These are phyloP conservation scores for Aspergillus viridinutans DNA, from an alignment of 2,329 filamentous ascomycete genomes.

Conservation along the genomic window DNA sequence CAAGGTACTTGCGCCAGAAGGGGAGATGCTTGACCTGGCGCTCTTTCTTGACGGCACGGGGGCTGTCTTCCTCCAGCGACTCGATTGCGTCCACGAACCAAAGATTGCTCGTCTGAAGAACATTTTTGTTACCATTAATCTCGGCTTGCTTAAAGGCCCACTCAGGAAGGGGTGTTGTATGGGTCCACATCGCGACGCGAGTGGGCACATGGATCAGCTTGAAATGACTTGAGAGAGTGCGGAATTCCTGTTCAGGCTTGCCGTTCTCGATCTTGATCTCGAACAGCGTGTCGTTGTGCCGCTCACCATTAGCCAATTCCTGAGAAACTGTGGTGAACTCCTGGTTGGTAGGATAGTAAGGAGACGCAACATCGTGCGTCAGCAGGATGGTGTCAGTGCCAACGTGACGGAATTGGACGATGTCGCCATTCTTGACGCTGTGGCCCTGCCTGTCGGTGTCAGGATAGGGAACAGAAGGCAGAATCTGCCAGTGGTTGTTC, in stretches of 20 bases:
- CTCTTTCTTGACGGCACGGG: constrained; percentile 69
- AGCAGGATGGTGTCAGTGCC: constrained; percentile 81
- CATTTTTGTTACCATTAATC: constrained; percentile 98
- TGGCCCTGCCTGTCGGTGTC: constrained; percentile 58
- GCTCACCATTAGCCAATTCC: constrained; percentile 67
- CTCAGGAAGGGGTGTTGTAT: constrained; percentile 88
- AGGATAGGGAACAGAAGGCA: constrained; percentile 57
- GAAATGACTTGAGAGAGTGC: constrained; percentile 87
- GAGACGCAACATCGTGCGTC: constrained; percentile 95
- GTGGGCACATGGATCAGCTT: constrained; percentile 92
- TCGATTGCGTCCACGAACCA: constrained; percentile 92
- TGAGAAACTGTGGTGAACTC: constrained; percentile 83
- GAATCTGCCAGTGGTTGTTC: constrained; percentile 96
- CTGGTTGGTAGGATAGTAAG: constrained; percentile 94
- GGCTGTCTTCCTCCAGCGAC: constrained; percentile 67
- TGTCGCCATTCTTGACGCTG: constrained; percentile 74
- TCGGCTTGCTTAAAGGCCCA: constrained; percentile 98
- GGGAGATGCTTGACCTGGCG: constrained; percentile 77
- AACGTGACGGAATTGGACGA: constrained; percentile 80
- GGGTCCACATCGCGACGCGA: constrained; percentile 99
- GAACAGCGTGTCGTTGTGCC: constrained; percentile 86
- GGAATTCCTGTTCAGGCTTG: constrained; percentile 78
- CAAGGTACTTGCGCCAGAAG: constrained; percentile 91
- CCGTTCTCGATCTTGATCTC: constrained; percentile 86
- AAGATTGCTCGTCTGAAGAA: constrained; percentile 81